Evolutionary conservation across 2,329 filamentous ascomycete species (phyloP).

Genomic region (Rugonectria rugulosa): DNA sequence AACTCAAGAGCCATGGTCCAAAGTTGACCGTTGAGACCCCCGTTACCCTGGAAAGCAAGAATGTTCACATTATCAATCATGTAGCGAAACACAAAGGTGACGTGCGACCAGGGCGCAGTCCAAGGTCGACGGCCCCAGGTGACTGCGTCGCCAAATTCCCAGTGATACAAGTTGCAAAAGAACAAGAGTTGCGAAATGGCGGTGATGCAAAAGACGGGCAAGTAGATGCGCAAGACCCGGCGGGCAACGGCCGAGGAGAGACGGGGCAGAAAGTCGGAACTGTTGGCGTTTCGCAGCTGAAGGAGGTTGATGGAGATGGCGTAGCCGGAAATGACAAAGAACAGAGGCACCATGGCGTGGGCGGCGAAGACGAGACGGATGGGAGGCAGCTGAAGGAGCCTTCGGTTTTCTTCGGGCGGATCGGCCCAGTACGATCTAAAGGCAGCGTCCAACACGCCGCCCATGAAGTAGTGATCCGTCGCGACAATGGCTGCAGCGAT

Average conservation of each 20-base stretch:
- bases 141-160: conserved; percentile 19
- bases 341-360: conserved; percentile 21
- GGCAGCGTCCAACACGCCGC: conserved; percentile 15
- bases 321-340: conserved; percentile 22
- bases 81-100: conserved; percentile 23
- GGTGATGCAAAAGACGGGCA: conserved; percentile 20
- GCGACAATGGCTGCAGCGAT: conserved; percentile 22
- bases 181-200: conserved; percentile 20
- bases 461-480: conserved; percentile 23
- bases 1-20: conserved; percentile 23
- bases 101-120: conserved; percentile 19
- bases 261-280: conserved; percentile 11
- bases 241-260: conserved; percentile 20
- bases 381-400: conserved; percentile 21
- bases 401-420: conserved; percentile 20
- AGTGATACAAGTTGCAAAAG: conserved; percentile 17
- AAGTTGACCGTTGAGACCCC: conserved; percentile 21
- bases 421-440: conserved; percentile 23
- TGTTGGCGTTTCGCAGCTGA: conserved; percentile 12
- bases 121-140: conserved; percentile 15
- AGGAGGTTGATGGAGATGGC: conserved; percentile 22
- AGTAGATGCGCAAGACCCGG: conserved; percentile 23
- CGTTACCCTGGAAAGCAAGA: conserved; percentile 14
- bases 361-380: conserved; percentile 20
- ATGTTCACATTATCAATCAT: conserved; percentile 23